These are phyloP conservation scores for Rhinocladiella mackenziei DNA, from an alignment of 2,329 filamentous ascomycete species.

Conservation along the genomic window DNA sequence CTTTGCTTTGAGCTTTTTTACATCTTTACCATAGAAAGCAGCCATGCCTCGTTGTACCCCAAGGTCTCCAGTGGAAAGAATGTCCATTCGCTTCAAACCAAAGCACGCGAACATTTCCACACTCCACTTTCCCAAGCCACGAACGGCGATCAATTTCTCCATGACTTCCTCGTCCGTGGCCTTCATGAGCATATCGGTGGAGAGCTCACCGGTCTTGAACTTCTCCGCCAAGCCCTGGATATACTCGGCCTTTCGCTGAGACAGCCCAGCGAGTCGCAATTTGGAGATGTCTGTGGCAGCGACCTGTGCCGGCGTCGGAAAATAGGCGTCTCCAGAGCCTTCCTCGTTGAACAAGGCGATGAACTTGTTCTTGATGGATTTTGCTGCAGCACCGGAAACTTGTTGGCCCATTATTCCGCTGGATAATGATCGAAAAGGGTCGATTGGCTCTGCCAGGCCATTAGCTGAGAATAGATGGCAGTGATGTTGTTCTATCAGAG, in stretches of 20 bases:
- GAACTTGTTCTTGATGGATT: constrained; percentile 83
- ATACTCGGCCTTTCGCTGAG: constrained; percentile 94
- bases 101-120: constrained; percentile 99
- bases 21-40: constrained; percentile 74
- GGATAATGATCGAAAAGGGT: constrained; percentile 78
- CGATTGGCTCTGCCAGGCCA: constrained; percentile 76
- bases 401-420: constrained; percentile 95
- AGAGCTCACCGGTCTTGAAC: constrained; percentile 71
- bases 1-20: constrained; percentile 74
- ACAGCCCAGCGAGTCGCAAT: constrained; percentile 81
- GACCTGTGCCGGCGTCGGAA: constrained; percentile 75
- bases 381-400: constrained; percentile 87
- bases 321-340: constrained; percentile 41
- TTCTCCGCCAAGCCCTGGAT: constrained; percentile 79
- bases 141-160: constrained; percentile 74
- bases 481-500: constrained; percentile 67
- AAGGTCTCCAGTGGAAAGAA: constrained; percentile 87
- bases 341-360: constrained; percentile 62
- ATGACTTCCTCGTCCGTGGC: constrained; percentile 84
- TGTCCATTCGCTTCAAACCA: constrained; percentile 87
- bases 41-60: constrained; percentile 95
- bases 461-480: constrained; percentile 77
- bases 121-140: constrained; percentile 83
- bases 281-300: constrained; percentile 58
- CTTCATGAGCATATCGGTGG: constrained; percentile 67